Percentiles rank a stretch among this genome's conserved stretches.
Evolutionary conservation across 257 asterid genomes (phyloP).

Genomic region (Fraxinus anomala): DNA sequence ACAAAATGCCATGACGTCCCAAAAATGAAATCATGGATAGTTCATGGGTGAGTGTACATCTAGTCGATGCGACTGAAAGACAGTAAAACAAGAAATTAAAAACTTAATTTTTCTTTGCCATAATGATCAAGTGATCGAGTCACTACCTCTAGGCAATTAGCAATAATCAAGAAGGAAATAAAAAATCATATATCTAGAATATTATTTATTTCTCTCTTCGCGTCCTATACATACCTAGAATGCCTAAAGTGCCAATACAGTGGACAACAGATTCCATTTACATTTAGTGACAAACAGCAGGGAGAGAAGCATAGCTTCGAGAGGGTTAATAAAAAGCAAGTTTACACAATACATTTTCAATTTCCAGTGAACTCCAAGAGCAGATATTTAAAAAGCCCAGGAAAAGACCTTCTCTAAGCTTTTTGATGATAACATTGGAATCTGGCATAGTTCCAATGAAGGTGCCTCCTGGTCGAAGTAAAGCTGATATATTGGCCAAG

Average conservation of each 20-base stretch:
- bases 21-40: not conserved
- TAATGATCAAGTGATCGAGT: not conserved
- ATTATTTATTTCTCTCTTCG: not conserved
- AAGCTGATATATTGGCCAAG: conserved; percentile 88
- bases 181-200: not conserved
- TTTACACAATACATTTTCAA: not conserved
- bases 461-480: conserved; percentile 96
- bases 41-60: not conserved
- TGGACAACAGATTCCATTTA: not conserved
- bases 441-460: conserved; percentile 99
- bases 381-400: conserved; percentile 17
- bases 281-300: not conserved
- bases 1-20: conserved; percentile 3
- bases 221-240: not conserved
- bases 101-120: not conserved
- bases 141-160: not conserved
- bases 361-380: conserved; percentile 1
- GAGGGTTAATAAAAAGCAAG: not conserved
- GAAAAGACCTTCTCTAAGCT: conserved; percentile 83
- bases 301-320: not conserved
- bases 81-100: not conserved
- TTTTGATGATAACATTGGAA: conserved; percentile 86
- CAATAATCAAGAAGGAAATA: not conserved
- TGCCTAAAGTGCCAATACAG: not conserved
- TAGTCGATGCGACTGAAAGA: not conserved